Percentiles rank a stretch among this genome's conserved stretches.
Evolutionary conservation across 441 rosid species (phyloP).

Genomic region (Eruca vesicaria): DNA sequence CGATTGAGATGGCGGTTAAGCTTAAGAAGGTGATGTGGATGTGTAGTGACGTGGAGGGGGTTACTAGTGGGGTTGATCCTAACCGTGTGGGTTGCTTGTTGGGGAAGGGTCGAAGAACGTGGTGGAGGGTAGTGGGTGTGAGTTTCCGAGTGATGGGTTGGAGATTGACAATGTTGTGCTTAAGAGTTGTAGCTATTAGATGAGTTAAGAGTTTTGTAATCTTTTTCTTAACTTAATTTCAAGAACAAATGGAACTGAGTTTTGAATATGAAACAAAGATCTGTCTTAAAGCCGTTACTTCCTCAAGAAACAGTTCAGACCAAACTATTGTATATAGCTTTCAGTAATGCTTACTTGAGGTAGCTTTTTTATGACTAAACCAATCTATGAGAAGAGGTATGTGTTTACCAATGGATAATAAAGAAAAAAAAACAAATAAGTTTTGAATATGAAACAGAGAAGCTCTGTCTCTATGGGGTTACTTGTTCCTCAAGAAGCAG

Average conservation of each 20-base stretch:
- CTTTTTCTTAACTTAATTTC: no score
- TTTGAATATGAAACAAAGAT: no score
- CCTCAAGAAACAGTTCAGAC: no score
- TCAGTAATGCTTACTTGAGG: no score
- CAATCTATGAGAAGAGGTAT: no score
- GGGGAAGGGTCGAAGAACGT: conserved; percentile 36
- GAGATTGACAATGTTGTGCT: conserved; percentile 65
- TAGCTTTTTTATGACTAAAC: no score
- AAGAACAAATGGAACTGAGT: no score
- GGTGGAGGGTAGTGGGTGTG: conserved; percentile 60
- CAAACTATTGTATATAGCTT: no score
- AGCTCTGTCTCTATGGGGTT: not conserved
- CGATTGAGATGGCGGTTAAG: conserved; percentile 66
- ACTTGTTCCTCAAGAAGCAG: not conserved
- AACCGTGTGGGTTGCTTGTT: conserved; percentile 32
- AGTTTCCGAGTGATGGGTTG: conserved; percentile 54
- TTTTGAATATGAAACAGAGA: not conserved
- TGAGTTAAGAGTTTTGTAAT: conserved; percentile 24
- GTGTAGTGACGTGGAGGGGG: conserved; percentile 39
- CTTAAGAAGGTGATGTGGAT: conserved; percentile 38
- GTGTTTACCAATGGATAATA: no score
- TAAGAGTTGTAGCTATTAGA: conserved; percentile 51
- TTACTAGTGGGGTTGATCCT: conserved; percentile 35
- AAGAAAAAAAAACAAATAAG: not conserved
- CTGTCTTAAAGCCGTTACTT: no score